These are phyloP conservation scores for Pterocarpus santalinus DNA, from an alignment of 306 rosid species.

Conservation along the genomic window DNA sequence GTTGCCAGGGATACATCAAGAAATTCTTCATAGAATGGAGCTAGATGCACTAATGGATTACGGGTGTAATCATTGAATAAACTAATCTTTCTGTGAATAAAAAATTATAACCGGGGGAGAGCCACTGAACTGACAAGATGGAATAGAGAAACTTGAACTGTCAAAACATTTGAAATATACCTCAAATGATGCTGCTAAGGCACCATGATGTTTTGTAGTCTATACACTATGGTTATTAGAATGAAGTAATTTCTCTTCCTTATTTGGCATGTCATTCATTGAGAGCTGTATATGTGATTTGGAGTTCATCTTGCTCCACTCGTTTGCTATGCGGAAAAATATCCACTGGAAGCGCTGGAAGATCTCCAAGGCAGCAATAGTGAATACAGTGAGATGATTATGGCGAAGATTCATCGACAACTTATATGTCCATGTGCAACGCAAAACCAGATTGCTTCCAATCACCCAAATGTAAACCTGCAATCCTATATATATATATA, in stretches of 20 bases:
- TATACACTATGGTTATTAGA: constrained; percentile 71
- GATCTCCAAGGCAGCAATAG: constrained; percentile 86
- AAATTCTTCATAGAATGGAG: neutral
- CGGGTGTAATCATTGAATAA: constrained; percentile 9
- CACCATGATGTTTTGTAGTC: constrained; percentile 45
- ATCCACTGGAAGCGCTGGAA: constrained; percentile 98
- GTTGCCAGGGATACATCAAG: neutral
- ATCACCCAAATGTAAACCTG: constrained; percentile 97
- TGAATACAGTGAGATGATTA: constrained; percentile 85
- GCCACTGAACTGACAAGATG: constrained; percentile 34
- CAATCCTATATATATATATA: constrained; percentile 40
- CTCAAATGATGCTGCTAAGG: constrained; percentile 31
- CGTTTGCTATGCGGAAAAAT: constrained; percentile 96
- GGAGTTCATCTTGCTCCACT: constrained; percentile 82
- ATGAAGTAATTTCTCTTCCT: constrained; percentile 75
- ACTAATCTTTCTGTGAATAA: constrained; percentile 33
- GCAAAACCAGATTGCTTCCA: constrained; percentile 87
- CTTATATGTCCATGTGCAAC: constrained; percentile 99
- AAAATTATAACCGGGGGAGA: constrained; percentile 42
- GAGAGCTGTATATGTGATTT: constrained; percentile 75
- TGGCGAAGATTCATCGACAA: constrained; percentile 98
- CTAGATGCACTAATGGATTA: neutral
- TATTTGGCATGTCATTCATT: constrained; percentile 59
- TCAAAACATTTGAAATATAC: constrained; percentile 37
- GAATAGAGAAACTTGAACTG: constrained; percentile 44